Conservation (phyloP, 768 basidiomycete species). For the Trichaptum fuscoviolaceum region DNA sequence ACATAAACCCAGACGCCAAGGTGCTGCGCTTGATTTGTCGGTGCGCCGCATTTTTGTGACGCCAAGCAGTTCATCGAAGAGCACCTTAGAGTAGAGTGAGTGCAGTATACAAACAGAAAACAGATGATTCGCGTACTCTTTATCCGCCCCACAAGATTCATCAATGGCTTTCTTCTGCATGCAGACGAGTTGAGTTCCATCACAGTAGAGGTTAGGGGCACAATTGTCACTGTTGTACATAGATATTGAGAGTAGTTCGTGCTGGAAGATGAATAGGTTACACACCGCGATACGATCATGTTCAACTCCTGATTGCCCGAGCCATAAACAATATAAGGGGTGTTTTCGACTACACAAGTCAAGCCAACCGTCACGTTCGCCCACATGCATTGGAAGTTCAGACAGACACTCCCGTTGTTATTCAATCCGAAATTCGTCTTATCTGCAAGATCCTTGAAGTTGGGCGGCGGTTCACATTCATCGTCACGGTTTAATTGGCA, state of each 20-base stretch:
- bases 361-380: slow-evolving; percentile 67
- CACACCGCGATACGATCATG: slow-evolving; percentile 77
- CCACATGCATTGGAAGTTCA: slow-evolving; percentile 83
- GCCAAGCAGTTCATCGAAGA: slow-evolving; percentile 67
- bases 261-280: background rate
- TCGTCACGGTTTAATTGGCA: slow-evolving; percentile 91
- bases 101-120: slow-evolving; percentile 6
- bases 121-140: slow-evolving; percentile 37
- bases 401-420: slow-evolving; percentile 77
- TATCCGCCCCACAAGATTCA: slow-evolving; percentile 55
- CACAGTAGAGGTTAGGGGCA: slow-evolving; percentile 68
- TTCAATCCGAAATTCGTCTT: slow-evolving; percentile 62
- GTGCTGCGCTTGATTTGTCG: slow-evolving; percentile 55
- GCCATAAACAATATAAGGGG: slow-evolving; percentile 67
- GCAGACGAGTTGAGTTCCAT: slow-evolving; percentile 53
- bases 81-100: slow-evolving; percentile 43
- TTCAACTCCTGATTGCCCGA: slow-evolving; percentile 51
- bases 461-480: slow-evolving; percentile 67
- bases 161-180: slow-evolving; percentile 52
- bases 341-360: slow-evolving; percentile 71
- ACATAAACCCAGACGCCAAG: slow-evolving; percentile 68
- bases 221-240: slow-evolving; percentile 58
- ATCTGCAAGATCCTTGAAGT: slow-evolving; percentile 59
- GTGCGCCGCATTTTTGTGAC: slow-evolving; percentile 54
- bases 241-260: background rate